Evolutionary conservation across 306 rosid genomes (phyloP).

Genomic region (Fragaria vesca): DNA sequence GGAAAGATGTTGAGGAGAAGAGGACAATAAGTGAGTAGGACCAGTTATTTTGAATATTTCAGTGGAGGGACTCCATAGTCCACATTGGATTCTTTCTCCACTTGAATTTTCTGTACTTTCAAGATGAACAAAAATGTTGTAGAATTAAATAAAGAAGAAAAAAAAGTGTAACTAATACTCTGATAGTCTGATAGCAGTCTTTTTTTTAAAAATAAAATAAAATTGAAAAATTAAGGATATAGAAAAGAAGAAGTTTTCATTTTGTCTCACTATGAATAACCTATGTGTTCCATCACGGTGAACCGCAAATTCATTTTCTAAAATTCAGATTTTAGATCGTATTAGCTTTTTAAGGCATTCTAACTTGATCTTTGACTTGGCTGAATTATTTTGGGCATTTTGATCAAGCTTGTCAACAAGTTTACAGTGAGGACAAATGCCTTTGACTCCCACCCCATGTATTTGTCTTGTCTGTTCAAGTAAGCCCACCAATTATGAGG

Average conservation of each 20-base stretch:
- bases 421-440: background rate
- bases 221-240: background rate
- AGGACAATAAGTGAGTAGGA: conserved; percentile 7
- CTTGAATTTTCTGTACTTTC: background rate
- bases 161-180: background rate
- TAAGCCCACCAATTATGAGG: background rate
- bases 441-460: background rate
- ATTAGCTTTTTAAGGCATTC: background rate
- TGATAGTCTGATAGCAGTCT: background rate
- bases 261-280: background rate
- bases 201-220: too few relatives aligned
- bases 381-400: background rate
- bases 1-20: background rate
- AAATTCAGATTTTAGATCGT: background rate
- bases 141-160: background rate
- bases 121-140: background rate
- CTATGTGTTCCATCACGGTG: background rate
- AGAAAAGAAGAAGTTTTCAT: background rate
- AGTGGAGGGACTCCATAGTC: background rate
- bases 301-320: too few relatives aligned
- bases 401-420: background rate
- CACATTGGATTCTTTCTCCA: background rate
- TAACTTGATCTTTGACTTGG: background rate
- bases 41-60: background rate
- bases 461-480: background rate